Evolutionary conservation across 805 yeast genomes (phyloP), one percentile per base, ranked within the genome.

Genomic region (Zygosaccharomyces bisporus): DNA sequence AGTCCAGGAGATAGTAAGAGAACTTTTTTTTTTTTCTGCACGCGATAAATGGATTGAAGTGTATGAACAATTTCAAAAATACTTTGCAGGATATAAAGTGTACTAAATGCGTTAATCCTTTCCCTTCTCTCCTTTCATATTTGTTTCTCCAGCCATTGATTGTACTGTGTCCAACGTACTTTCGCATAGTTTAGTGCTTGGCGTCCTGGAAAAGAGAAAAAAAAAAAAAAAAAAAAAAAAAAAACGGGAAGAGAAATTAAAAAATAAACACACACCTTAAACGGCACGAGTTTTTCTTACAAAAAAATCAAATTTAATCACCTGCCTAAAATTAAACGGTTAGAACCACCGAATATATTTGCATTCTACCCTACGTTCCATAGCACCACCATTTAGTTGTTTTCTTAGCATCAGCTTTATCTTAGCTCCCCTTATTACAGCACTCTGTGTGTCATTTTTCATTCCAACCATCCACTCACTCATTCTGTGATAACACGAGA

Each of bases 401-500:
- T 3, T 27, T n/a, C 31, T 13, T 9, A 13, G 31, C 31, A 13
- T n/a, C 16, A 3, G 14, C 16, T n/a, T 27, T 27, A 6, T 12
- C 13, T 12, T 8, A 21, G 6, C 30, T 3, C 16, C 31, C 16
- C 16, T 27, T 6, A 27, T 13, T 27, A 7, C 13, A 27, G 31
- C 31, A 27, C 31, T 14, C 31, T 27, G 31, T 13, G 31, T n/a
- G 31, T 27, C 13, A 10, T n/a, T 13, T 10, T n/a, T 27, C 31
- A 12, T 27, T n/a, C 31, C 40, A 21, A 30, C 33, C 20, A 4
- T 24, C 23, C 20, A 12, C 23, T 21, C 10, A n/a, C 20, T 36
- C 14, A 6, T 20, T 20, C 27, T 29, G 40, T 37, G 40, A 10
- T 25, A 37, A 20, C 24, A 7, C 39, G 14, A 25, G 40, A 25